Base-by-base conservation (phyloP, 2,329 filamentous ascomycete genomes). In the Neofusicoccum laricinum region DNA sequence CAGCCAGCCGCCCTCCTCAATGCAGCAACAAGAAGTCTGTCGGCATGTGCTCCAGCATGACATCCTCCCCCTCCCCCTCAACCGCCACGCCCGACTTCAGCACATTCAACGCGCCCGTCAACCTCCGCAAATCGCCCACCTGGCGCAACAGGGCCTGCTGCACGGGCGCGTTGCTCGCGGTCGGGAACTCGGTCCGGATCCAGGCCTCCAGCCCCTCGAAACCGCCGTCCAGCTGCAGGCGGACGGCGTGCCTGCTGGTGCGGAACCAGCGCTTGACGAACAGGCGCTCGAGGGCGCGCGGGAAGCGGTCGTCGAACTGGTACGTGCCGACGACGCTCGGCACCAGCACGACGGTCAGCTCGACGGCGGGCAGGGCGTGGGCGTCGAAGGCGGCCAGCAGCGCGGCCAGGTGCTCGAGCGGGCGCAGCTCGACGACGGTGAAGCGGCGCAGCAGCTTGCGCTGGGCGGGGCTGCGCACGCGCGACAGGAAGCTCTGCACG, bases 251-350 rank as follows among this genome's bases (percentile, higher is more conserved):
- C 12, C 61, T 36, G 40, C 48, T 53, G 14, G 19, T 11, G 11
- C 41, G 32, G 30, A 63, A 63, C 62, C 62, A 64, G 30, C 45
- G 45, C 38, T 55, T 48, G 50, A 30, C 25, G 41, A 64, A 53
- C 25, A 55, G 51, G 10, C 61, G 61, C 61, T 53, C 48, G 17
- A 63, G 40, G 5, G 49, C 38, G 40, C 38, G 38, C 25, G 43
- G 25, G 43, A 63, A 63, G 25, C 55, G 34, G 48, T 53, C 48
- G 40, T 55, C 49, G 48, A 63, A 63, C 38, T 63, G 48, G 48
- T 53, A 63, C 10, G 61, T 63, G n/a, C 61, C 61, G 41, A 63
- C 34, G 25, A 63, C 49, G 61, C 61, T 63, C n/a, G 61, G 61
- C 30, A 63, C 61, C 5, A 63, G 40, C 19, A 55, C 49, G 48